Conservation (phyloP, 208 protist species). For the Wallacemonas sp. region DNA sequence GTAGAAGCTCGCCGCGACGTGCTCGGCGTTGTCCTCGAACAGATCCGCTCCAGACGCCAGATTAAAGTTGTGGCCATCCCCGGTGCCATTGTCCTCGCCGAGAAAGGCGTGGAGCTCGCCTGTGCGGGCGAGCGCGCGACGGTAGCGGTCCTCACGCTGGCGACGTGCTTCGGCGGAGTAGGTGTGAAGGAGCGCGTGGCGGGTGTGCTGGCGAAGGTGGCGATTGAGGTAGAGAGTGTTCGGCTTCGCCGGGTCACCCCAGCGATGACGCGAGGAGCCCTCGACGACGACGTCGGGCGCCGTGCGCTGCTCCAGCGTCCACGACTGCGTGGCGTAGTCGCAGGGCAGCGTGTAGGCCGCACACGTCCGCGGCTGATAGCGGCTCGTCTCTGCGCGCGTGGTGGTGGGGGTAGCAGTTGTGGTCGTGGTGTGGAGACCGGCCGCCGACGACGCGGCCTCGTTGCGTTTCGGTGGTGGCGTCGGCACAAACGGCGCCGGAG, state of each 20-base stretch:
- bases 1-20: slow-evolving; percentile 22
- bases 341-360: slow-evolving; percentile 27
- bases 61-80: slow-evolving; percentile 32
- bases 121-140: background rate
- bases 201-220: slow-evolving; percentile 11
- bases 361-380: slow-evolving; percentile 23
- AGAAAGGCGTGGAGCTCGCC: slow-evolving; percentile 9
- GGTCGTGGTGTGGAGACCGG: too few relatives aligned
- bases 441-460: too few relatives aligned
- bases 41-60: slow-evolving; percentile 19
- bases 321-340: slow-evolving; percentile 16
- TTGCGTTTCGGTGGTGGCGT: too few relatives aligned
- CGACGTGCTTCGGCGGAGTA: slow-evolving; percentile 13
- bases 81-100: background rate
- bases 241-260: slow-evolving; percentile 4
- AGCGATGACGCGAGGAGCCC: slow-evolving; percentile 8
- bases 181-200: slow-evolving; percentile 10
- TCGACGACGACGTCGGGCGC: slow-evolving; percentile 13
- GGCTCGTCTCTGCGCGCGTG: background rate
- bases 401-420: background rate
- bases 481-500: too few relatives aligned
- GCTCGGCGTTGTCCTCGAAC: slow-evolving; percentile 22
- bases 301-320: background rate
- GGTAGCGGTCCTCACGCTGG: slow-evolving; percentile 11
- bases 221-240: slow-evolving; percentile 13